Evolutionary conservation across 495 filamentous ascomycete species (phyloP).

Genomic region (Neurospora sp.): DNA sequence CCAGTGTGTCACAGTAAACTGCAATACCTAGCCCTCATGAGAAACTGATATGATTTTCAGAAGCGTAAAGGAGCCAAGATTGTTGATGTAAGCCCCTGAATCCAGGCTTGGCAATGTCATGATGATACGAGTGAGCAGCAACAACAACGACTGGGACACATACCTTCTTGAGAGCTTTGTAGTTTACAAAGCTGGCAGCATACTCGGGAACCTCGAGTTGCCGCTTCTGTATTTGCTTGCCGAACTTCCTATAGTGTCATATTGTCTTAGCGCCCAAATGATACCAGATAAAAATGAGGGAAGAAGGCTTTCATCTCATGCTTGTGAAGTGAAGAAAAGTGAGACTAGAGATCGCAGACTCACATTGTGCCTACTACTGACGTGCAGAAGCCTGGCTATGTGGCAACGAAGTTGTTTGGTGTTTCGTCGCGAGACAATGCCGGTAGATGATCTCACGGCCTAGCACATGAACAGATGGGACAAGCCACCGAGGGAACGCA

Average conservation of each 20-base stretch:
- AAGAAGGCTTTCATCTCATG: not conserved
- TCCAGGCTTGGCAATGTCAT: not conserved
- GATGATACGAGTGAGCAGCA: not conserved
- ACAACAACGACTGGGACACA: not conserved
- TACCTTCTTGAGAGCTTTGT: slow-evolving; percentile 98
- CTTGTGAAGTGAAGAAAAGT: not conserved
- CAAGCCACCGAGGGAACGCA: not conserved
- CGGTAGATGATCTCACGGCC: not conserved
- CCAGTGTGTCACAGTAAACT: not conserved
- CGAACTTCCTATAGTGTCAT: slow-evolving; percentile 76
- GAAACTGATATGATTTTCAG: not conserved
- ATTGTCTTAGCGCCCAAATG: not conserved
- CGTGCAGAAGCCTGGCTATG: not conserved
- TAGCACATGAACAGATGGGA: not conserved
- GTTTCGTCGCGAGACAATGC: not conserved
- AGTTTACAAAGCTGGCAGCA: slow-evolving; percentile 97
- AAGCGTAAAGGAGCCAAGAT: not conserved
- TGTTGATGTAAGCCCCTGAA: not conserved
- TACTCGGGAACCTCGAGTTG: slow-evolving; percentile 99
- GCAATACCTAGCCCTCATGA: not conserved
- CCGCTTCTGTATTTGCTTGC: slow-evolving; percentile 96
- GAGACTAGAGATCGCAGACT: not conserved
- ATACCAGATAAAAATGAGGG: not conserved
- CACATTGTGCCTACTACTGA: not conserved
- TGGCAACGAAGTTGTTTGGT: not conserved